phyloP scores from a whole-genome alignment of 2,329 filamentous ascomycete species.

The Pseudogymnoascus sp. region DNA sequence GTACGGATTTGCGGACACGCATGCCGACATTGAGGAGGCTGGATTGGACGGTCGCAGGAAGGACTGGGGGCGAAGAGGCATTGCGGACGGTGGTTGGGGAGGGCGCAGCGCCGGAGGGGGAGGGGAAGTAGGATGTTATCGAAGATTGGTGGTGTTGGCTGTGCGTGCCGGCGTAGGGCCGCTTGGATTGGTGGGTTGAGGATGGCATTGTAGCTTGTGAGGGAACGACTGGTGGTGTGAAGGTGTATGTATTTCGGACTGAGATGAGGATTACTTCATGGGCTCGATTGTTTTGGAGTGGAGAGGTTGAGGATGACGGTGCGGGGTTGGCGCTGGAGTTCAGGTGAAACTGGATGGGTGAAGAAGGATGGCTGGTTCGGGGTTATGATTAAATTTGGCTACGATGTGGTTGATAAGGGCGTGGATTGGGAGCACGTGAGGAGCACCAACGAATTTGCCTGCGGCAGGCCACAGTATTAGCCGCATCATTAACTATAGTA shows the following conservation, averaged over 20 bases:
- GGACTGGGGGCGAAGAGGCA: constrained; percentile 36
- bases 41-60: constrained; percentile 63
- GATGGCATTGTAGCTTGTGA: constrained; percentile 15
- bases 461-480: neutral
- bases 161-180: constrained; percentile 52
- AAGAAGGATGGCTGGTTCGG: neutral
- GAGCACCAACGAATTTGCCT: neutral
- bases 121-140: constrained; percentile 54
- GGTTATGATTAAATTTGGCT: neutral
- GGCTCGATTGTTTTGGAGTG: neutral
- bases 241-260: neutral
- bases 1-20: constrained; percentile 85
- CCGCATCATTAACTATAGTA: neutral
- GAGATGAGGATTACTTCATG: neutral
- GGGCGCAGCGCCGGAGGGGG: constrained; percentile 15
- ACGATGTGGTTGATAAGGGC: neutral
- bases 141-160: constrained; percentile 41
- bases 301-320: constrained; percentile 4
- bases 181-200: constrained; percentile 36
- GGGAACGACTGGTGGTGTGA: neutral
- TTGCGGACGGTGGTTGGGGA: constrained; percentile 35
- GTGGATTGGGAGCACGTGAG: neutral
- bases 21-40: constrained; percentile 88
- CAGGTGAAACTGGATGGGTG: constrained; percentile 3
- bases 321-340: constrained; percentile 1